Conservation (phyloP, 2,329 filamentous ascomycete genomes). For the Hymenoscyphus linearis region DNA sequence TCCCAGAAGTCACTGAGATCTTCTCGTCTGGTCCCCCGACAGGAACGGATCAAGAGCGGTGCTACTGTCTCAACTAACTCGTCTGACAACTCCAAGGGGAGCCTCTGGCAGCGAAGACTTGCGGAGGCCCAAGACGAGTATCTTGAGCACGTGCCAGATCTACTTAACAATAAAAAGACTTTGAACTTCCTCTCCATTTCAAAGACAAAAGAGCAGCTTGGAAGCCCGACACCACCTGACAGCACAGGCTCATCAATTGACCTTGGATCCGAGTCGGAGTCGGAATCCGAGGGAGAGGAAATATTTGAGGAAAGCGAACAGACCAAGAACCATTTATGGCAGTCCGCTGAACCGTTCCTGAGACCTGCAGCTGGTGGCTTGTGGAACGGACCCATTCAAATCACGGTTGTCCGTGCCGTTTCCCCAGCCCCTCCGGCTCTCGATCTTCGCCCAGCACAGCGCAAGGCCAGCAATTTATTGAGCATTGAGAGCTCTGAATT, state of each 20-base stretch:
- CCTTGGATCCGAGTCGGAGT: slow-evolving; percentile 15
- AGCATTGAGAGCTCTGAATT: slow-evolving; percentile 24
- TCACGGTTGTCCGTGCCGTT: neutral
- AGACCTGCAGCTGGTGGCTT: slow-evolving; percentile 19
- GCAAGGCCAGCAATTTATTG: slow-evolving; percentile 14
- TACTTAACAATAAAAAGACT: slow-evolving; percentile 33
- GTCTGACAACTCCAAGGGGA: slow-evolving; percentile 34
- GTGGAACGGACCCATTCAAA: slow-evolving; percentile 24
- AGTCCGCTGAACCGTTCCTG: slow-evolving; percentile 11
- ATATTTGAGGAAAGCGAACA: neutral
- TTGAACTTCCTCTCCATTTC: slow-evolving; percentile 38
- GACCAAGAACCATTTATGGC: slow-evolving; percentile 21
- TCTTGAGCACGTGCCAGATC: slow-evolving; percentile 37
- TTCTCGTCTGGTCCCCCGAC: slow-evolving; percentile 37
- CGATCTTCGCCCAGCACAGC: slow-evolving; percentile 24
- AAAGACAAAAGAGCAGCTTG: slow-evolving; percentile 37
- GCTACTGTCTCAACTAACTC: slow-evolving; percentile 30
- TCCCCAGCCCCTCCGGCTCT: slow-evolving; percentile 27
- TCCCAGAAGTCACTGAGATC: slow-evolving; percentile 33
- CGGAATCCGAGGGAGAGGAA: slow-evolving; percentile 14
- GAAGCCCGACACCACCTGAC: slow-evolving; percentile 51
- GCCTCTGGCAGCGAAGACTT: slow-evolving; percentile 41
- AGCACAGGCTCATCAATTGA: slow-evolving; percentile 40
- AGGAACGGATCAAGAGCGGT: slow-evolving; percentile 35
- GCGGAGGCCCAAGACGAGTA: slow-evolving; percentile 43